Conservation (phyloP, 371 early-diverging fungal genomes). For the Mucor irregularis region DNA sequence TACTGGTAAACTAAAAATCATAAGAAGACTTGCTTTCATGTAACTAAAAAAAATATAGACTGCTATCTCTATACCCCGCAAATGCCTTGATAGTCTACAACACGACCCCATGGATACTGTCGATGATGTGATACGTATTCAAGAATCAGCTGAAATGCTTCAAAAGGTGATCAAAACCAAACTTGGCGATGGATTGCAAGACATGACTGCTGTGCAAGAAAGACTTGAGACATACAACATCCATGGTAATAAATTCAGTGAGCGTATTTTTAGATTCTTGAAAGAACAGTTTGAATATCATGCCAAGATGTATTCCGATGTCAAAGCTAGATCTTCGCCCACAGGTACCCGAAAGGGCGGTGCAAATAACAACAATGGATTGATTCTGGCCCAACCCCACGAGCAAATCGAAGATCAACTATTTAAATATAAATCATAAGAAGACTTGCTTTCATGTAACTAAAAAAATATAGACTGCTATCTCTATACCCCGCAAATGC, state of each 20-base stretch:
- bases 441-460: background rate
- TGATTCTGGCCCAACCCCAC: conserved; percentile 56
- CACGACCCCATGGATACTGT: conserved; percentile 82
- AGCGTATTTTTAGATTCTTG: conserved; percentile 76
- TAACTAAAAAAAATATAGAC: conserved; percentile 22
- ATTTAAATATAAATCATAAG: conserved; percentile 30
- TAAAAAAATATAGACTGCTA: conserved; percentile 24
- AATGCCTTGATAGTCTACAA: conserved; percentile 60
- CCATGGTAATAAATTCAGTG: conserved; percentile 80
- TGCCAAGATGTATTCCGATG: conserved; percentile 56
- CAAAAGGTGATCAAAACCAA: conserved; percentile 78
- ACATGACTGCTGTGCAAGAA: conserved; percentile 80
- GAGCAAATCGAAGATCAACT: conserved; percentile 76
- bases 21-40: background rate
- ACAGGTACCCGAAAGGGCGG: conserved; percentile 34
- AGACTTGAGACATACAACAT: conserved; percentile 74
- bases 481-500: conserved; percentile 41
- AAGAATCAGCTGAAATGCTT: conserved; percentile 76
- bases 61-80: conserved; percentile 41
- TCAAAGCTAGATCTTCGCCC: conserved; percentile 48
- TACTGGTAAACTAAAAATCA: conserved; percentile 53
- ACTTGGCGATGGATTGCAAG: conserved; percentile 69
- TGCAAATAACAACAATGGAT: conserved; percentile 38
- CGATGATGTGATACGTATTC: conserved; percentile 76
- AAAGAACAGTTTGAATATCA: conserved; percentile 67